Evolutionary conservation across 441 rosid species (phyloP), one percentile per base, ranked within the genome.

Genomic region (Syzygium syzygioides): DNA sequence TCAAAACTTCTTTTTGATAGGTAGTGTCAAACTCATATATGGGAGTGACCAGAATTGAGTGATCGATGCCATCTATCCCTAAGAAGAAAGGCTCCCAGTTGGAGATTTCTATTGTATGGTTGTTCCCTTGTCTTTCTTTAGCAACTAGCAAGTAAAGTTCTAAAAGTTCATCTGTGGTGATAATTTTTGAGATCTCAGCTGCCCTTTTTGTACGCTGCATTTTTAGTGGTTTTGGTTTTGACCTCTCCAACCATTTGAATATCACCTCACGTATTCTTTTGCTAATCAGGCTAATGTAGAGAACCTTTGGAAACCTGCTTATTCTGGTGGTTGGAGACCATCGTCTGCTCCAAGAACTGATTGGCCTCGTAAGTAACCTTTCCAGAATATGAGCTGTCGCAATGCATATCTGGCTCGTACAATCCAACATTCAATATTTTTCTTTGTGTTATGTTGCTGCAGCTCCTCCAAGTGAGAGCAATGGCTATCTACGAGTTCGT

Each of bases 341-440:
- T 98, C 99, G 55, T 98, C 99, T 91, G 96, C 99, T 76, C 99
- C 99, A 79, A 93, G 99, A 92, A 95, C 98, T 89, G 93, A 95
- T 87, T 98, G 99, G 99, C 96, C 96, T 25, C 90, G 99, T 97
- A 93, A 76, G 94, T 92, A 19, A 89, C 91, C 45, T 52, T 90
- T 88, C 60, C 83, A 30, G 53, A 32, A 8, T 59, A 14, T 55
- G 80, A 87, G 87, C 56, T 25, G 15, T 37, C 54, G 55, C 66
- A 11, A 56, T 56, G 28, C 50, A 23, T 79, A 87, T 32, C 32
- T 28, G 20, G 55, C 89, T 87, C 26, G 79, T 41, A 48, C 52
- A 57, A 48, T 83, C n/a, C 41, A 59, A 90, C 54, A 85, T 55
- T 37, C 79, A 50, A 17, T 2, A 3, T 86, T 53, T 41, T 52